phyloP scores from a whole-genome alignment of 2,329 filamentous ascomycete genomes.

The Elsinoe fawcettii region DNA sequence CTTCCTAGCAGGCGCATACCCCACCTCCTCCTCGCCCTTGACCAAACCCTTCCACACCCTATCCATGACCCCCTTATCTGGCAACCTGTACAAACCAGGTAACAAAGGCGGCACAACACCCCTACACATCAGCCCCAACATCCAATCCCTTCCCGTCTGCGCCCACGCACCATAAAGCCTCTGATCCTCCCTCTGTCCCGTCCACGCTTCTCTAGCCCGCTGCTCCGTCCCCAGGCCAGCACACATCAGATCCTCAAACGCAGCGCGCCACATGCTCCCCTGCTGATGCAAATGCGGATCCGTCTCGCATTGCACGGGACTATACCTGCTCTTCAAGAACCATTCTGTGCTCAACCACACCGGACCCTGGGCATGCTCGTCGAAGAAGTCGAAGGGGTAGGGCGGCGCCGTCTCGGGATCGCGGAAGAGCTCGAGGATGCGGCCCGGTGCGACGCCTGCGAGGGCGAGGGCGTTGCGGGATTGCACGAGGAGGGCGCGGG shows the following conservation, averaged over 20 bases:
- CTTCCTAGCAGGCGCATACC: constrained; percentile 13
- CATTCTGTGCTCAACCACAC: constrained; percentile 30
- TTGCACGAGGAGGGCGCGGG: constrained; percentile 22
- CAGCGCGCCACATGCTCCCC: constrained; percentile 45
- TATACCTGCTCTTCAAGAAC: constrained; percentile 43
- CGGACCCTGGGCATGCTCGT: constrained; percentile 13
- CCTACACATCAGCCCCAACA: constrained; percentile 30
- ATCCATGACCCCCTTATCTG: constrained; percentile 16
- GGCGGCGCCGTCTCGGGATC: constrained; percentile 21
- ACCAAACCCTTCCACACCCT: constrained; percentile 16
- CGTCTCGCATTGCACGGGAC: constrained; percentile 47
- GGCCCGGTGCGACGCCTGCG: constrained; percentile 20
- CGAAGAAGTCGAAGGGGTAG: constrained; percentile 18
- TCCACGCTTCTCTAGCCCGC: constrained; percentile 17
- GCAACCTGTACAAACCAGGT: constrained; percentile 19
- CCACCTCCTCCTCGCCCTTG: constrained; percentile 12
- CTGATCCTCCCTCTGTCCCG: constrained; percentile 15
- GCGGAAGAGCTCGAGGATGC: constrained; percentile 24
- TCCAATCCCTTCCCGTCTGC: constrained; percentile 30
- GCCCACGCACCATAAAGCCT: constrained; percentile 17
- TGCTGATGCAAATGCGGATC: constrained; percentile 31
- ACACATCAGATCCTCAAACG: constrained; percentile 52
- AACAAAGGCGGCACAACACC: constrained; percentile 29
- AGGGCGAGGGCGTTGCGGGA: constrained; percentile 21
- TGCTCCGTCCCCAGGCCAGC: constrained; percentile 30